Conservation (phyloP, 1,284 basidiomycete genomes). For the Trametes sp. region DNA sequence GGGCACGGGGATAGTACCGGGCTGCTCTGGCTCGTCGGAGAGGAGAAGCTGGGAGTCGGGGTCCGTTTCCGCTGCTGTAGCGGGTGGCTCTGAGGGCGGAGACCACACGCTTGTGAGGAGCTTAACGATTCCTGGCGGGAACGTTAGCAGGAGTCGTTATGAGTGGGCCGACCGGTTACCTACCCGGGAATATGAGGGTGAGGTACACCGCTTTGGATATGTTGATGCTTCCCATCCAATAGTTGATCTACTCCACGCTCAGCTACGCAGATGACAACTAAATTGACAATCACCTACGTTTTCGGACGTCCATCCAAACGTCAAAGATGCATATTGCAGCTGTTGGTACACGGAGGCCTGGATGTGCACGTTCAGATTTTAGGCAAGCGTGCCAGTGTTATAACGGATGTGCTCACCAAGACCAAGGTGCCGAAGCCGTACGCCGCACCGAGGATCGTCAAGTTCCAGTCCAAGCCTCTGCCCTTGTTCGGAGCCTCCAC, state of each 20-base stretch:
- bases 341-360: conserved; percentile 28
- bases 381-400: not conserved
- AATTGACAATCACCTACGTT: conserved; percentile 49
- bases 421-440: conserved; percentile 61
- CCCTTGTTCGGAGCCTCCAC: conserved; percentile 41
- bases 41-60: conserved; percentile 40
- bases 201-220: conserved; percentile 65
- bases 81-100: not conserved
- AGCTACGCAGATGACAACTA: not conserved
- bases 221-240: conserved; percentile 69
- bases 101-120: conserved; percentile 17
- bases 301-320: conserved; percentile 74
- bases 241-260: conserved; percentile 63
- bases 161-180: conserved; percentile 24
- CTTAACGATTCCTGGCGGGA: conserved; percentile 40
- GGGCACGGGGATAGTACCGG: conserved; percentile 2
- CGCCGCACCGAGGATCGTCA: conserved; percentile 63
- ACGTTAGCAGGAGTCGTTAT: too few relatives aligned
- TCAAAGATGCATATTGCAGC: conserved; percentile 63
- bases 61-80: conserved; percentile 48
- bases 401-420: conserved; percentile 49
- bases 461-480: conserved; percentile 66
- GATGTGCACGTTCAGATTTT: conserved; percentile 52
- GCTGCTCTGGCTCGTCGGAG: conserved; percentile 36
- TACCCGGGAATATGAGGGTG: conserved; percentile 70